phyloP scores from a whole-genome alignment of 768 basidiomycete genomes.

The Candolleomyces aberdarensis region DNA sequence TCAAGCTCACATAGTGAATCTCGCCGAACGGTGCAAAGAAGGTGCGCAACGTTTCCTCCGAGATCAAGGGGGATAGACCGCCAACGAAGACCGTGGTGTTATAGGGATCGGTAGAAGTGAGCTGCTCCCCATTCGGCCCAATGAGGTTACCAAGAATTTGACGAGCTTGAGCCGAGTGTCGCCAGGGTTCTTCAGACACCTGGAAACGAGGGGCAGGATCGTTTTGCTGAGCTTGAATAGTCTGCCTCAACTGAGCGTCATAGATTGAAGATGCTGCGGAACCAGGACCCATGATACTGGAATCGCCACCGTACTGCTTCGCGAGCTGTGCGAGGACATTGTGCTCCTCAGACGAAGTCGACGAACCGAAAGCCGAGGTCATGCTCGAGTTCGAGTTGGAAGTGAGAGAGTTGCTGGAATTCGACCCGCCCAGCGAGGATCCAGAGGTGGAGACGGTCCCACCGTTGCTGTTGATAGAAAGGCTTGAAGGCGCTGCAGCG shows the following conservation, averaged over 20 bases:
- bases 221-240: slow-evolving; percentile 27
- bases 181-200: slow-evolving; percentile 75
- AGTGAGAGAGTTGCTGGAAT: slow-evolving; percentile 49
- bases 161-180: slow-evolving; percentile 79
- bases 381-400: slow-evolving; percentile 51
- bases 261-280: slow-evolving; percentile 34
- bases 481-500: slow-evolving; percentile 42
- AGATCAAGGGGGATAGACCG: slow-evolving; percentile 82
- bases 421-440: slow-evolving; percentile 49
- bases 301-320: slow-evolving; percentile 43
- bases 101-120: slow-evolving; percentile 90
- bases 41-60: slow-evolving; percentile 86
- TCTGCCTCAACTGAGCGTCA: slow-evolving; percentile 34
- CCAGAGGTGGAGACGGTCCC: slow-evolving; percentile 43
- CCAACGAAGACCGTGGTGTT: slow-evolving; percentile 97
- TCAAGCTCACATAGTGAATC: slow-evolving; percentile 78
- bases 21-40: slow-evolving; percentile 93
- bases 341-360: slow-evolving; percentile 48
- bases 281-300: slow-evolving; percentile 16
- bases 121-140: slow-evolving; percentile 82
- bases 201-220: slow-evolving; percentile 49
- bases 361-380: slow-evolving; percentile 46
- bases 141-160: slow-evolving; percentile 81
- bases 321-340: slow-evolving; percentile 46
- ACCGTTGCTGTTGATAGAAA: slow-evolving; percentile 32